Evolutionary conservation across 805 yeast genomes (phyloP).

Genomic region (Candida nonsorbophila): DNA sequence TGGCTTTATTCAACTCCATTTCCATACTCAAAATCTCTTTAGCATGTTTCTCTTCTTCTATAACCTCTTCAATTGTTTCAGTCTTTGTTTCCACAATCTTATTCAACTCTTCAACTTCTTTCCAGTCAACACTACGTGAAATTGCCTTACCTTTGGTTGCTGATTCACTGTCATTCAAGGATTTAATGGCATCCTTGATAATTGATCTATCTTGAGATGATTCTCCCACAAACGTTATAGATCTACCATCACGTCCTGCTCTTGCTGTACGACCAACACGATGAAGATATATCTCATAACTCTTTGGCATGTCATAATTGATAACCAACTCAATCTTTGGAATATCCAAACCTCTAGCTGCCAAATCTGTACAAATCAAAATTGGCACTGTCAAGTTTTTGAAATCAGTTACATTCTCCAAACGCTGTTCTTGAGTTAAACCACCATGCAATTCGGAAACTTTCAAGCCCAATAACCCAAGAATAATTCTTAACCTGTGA

Average conservation of each 20-base stretch:
- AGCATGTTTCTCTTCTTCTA: conserved; percentile 83
- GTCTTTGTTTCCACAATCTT: conserved; percentile 55
- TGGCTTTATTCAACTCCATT: conserved; percentile 82
- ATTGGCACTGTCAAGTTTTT: conserved; percentile 80
- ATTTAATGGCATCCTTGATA: conserved; percentile 84
- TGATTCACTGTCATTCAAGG: conserved; percentile 36
- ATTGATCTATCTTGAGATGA: conserved; percentile 78
- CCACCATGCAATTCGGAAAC: conserved; percentile 83
- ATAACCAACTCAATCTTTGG: conserved; percentile 94
- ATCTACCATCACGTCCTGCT: conserved; percentile 94
- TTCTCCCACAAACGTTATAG: conserved; percentile 93
- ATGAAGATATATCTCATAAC: conserved; percentile 86
- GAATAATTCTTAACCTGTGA: conserved; percentile 71
- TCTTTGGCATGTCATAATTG: conserved; percentile 93
- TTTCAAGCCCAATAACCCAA: conserved; percentile 70
- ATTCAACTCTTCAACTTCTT: conserved; percentile 65
- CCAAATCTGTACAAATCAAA: conserved; percentile 92
- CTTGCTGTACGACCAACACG: conserved; percentile 99
- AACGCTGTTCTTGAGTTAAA: conserved; percentile 87
- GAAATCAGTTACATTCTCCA: conserved; percentile 76
- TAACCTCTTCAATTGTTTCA: conserved; percentile 64
- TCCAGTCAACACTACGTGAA: conserved; percentile 93
- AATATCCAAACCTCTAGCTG: conserved; percentile 98
- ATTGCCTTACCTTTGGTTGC: conserved; percentile 54
- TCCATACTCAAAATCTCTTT: conserved; percentile 86